Base-by-base conservation (phyloP, 768 basidiomycete genomes). In the Cantharellus cinnabarinus region DNA sequence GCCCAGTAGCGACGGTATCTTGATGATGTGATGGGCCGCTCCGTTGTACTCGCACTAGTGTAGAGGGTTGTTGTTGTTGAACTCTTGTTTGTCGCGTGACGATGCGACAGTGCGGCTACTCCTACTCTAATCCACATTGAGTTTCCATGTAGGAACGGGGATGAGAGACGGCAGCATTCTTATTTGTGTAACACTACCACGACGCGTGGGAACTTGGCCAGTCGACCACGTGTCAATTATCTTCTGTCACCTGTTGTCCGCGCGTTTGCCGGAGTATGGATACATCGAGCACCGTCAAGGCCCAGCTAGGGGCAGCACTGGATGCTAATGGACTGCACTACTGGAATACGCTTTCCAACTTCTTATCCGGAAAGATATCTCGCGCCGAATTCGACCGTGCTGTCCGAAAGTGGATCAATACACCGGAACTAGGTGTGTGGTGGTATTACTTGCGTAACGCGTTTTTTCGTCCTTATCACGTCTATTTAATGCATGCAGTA, bases 1-100 rank as follows among this genome's bases (percentile, higher is more conserved):
- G 89, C 2, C 68, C 73, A 4, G 80, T 89, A 59, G 72, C 82
- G 52, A 76, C 80, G 1, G 44, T 29, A 48, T 48, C 44, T 1
- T 48, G 44, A 48, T 48, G 20, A 29, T 29, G 20, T 29, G 20
- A 29, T 29, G 20, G 20, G 20, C 1, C 20, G 20, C 20, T 1
- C 20, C 20, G 20, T 29, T 29, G 20, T 29, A 29, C 20, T 29
- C 20, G 20, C 20, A 29, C 20, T 29, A 29, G 20, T 29, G 20
- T 29, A 29, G 20, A 29, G 20, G 20, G 20, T 29, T 29, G 20
- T 29, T 29, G 20, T 29, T 29, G 20, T 29, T 29, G 20, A 29
- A 29, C 20, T 29, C 20, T 29, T 29, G 20, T 29, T 29, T 29
- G 20, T 29, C 20, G 20, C 20, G 20, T 29, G 20, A 29, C 20